Base-by-base conservation (phyloP, 2,329 filamentous ascomycete genomes). In the Claviceps sorghi region DNA sequence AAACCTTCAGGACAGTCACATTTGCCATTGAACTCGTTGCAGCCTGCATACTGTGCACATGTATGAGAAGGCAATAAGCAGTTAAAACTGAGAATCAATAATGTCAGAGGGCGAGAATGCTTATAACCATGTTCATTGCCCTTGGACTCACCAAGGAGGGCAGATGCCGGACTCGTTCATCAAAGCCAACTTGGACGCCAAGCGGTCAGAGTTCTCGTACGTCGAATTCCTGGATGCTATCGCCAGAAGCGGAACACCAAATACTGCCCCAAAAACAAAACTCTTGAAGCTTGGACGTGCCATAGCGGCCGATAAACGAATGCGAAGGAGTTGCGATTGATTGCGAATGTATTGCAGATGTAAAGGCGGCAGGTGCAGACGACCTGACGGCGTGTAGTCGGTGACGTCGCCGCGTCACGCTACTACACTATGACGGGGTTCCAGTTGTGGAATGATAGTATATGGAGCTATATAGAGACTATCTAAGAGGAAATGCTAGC, bases 1-100 rank as follows among this genome's bases (percentile, higher is more conserved):
- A 94, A 98, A 38, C 93, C 93, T 19, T 88, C 77, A 9, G 91
- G 90, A 67, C 93, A 98, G 54, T 84, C 79, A 70, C 93, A 98
- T 74, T 94, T 90, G 49, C 93, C 93, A 61, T 88, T 95, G 63
- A 82, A 89, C 62, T 84, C 81, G 67, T 93, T 94, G 68, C 93
- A 98, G 36, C 82, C 77, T 38, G 89, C 86, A 65, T 86, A 98
- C 70, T 98, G 93, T 56, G 87, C 82, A 68, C 93, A 98, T 56
- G 82, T 83, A 67, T 95, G 94, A 56, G 87, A 88, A 30, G 93
- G 90, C 17, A 98, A 79, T 54, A 96, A 86, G 72, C 93, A 98
- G 78, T 98, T 97, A 77, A 98, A 98, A 74, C 93, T 91, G 58
- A 60, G 9, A 11, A 43, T 43, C 10, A 30, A 62, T 10, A 19